Evolutionary conservation across 2,329 filamentous ascomycete genomes (phyloP).

Genomic region (Colletotrichum sansevieriae): DNA sequence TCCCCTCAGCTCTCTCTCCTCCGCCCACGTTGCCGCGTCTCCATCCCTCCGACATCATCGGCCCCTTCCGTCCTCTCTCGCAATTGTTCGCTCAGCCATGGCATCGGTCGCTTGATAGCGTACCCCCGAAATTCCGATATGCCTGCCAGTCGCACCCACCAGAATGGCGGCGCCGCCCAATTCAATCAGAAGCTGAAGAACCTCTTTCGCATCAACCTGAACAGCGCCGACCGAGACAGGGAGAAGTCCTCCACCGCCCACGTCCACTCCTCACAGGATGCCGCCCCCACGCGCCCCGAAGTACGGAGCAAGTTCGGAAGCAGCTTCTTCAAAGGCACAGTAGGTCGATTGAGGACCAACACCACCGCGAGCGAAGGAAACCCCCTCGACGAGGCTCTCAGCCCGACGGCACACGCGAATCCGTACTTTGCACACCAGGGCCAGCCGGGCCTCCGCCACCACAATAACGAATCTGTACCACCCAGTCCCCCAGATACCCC

Average conservation of each 20-base stretch:
- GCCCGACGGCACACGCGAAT: slow-evolving; percentile 93
- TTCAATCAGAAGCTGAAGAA: slow-evolving; percentile 78
- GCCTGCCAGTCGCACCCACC: slow-evolving; percentile 65
- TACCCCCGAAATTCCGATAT: slow-evolving; percentile 52
- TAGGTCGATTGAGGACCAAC: slow-evolving; percentile 87
- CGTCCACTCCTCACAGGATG: slow-evolving; percentile 58
- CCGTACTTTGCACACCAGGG: slow-evolving; percentile 98
- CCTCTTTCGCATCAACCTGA: slow-evolving; percentile 77
- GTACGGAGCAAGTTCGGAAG: slow-evolving; percentile 79
- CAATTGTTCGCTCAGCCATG: slow-evolving; percentile 50
- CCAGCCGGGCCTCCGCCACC: slow-evolving; percentile 90
- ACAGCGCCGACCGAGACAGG: slow-evolving; percentile 53
- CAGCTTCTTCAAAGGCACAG: slow-evolving; percentile 88
- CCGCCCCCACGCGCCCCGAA: slow-evolving; percentile 36
- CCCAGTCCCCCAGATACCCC: slow-evolving; percentile 94
- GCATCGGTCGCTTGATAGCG: slow-evolving; percentile 49
- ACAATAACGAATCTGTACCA: slow-evolving; percentile 93
- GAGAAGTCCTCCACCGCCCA: slow-evolving; percentile 53
- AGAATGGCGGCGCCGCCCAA: slow-evolving; percentile 64
- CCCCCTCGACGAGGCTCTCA: slow-evolving; percentile 86
- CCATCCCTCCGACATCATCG: slow-evolving; percentile 35
- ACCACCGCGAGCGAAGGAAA: slow-evolving; percentile 96
- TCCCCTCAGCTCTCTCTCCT: slow-evolving; percentile 43
- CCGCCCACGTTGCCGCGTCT: slow-evolving; percentile 22
- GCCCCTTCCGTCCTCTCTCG: slow-evolving; percentile 29